Conservation (phyloP, 2,329 filamentous ascomycete genomes). For the Fusarium verrucosum region DNA sequence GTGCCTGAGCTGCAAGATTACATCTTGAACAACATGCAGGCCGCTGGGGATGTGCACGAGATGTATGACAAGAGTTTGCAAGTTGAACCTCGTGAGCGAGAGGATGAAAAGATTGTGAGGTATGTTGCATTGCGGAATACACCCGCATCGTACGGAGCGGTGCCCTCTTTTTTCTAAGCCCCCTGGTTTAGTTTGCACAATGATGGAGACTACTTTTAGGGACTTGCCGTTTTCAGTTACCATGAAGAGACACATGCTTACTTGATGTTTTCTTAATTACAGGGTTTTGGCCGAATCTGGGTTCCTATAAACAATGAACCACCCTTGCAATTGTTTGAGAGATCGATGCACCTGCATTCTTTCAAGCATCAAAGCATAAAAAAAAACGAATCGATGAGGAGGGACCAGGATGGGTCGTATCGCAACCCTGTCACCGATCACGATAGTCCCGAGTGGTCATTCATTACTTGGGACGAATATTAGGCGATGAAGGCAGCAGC, state of each 20-base stretch:
- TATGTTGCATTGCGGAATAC: constrained; percentile 60
- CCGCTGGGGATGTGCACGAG: constrained; percentile 94
- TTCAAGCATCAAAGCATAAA: constrained; percentile 7
- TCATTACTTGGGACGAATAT: constrained; percentile 8
- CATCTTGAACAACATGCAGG: constrained; percentile 95
- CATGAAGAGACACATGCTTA: constrained; percentile 32
- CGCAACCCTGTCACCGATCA: constrained; percentile 3
- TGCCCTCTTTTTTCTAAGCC: constrained; percentile 36
- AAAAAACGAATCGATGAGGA: constrained; percentile 13
- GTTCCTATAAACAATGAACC: constrained; percentile 58
- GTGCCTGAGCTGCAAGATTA: constrained; percentile 96
- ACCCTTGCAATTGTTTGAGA: constrained; percentile 18
- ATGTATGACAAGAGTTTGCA: constrained; percentile 98
- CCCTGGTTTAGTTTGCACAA: constrained; percentile 11
- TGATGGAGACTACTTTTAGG: constrained; percentile 8
- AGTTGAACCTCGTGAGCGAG: constrained; percentile 92
- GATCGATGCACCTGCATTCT: constrained; percentile 15
- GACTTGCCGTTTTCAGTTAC: constrained; percentile 4
- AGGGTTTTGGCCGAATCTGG: constrained; percentile 70
- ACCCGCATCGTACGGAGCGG: constrained; percentile 36
- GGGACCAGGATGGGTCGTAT: constrained; percentile 10
- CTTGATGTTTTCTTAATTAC: constrained; percentile 41
- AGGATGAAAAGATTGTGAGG: constrained; percentile 99
- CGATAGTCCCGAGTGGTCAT: constrained; percentile 10
- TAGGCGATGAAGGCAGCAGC: neutral